Conservation (phyloP, 1,284 basidiomycete species). For the Ceratobasidium sp. region DNA sequence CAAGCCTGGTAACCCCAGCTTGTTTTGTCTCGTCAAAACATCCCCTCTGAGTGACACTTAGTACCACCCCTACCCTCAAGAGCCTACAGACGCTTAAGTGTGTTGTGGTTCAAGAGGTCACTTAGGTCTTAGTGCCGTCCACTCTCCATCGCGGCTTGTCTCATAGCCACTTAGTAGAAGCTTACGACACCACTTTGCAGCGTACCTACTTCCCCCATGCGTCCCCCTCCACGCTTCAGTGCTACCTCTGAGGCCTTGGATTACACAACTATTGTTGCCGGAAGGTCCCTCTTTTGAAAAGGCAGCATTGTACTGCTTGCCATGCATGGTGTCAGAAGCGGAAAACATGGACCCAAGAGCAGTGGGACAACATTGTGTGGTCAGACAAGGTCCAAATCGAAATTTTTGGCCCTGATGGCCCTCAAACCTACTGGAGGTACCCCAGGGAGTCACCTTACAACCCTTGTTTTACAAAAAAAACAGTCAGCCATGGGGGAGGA, state of each 20-base stretch:
- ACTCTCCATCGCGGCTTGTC: too few species aligned
- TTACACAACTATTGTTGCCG: background rate
- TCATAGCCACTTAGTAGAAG: too few species aligned
- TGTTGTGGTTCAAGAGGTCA: too few species aligned
- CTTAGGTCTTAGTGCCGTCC: too few species aligned
- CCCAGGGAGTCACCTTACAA: background rate
- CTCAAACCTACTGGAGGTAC: background rate
- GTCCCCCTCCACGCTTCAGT: too few species aligned
- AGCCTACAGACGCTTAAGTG: too few species aligned
- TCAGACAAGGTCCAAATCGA: background rate
- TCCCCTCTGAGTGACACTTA: too few species aligned
- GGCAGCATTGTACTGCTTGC: background rate
- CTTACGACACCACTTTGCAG: too few species aligned
- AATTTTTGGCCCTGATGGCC: constrained; percentile 6
- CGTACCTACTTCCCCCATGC: too few species aligned
- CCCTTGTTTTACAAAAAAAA: background rate
- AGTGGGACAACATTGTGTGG: constrained; percentile 1
- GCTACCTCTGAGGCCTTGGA: background rate
- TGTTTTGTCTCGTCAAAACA: too few species aligned
- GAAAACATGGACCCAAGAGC: background rate
- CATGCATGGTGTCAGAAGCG: background rate
- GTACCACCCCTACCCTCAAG: too few species aligned
- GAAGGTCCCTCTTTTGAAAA: background rate
- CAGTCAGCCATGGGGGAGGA: background rate
- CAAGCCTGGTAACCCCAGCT: too few species aligned